Conservation (phyloP, 2,329 filamentous ascomycete species). For the Paraphaeosphaeria minitans region DNA sequence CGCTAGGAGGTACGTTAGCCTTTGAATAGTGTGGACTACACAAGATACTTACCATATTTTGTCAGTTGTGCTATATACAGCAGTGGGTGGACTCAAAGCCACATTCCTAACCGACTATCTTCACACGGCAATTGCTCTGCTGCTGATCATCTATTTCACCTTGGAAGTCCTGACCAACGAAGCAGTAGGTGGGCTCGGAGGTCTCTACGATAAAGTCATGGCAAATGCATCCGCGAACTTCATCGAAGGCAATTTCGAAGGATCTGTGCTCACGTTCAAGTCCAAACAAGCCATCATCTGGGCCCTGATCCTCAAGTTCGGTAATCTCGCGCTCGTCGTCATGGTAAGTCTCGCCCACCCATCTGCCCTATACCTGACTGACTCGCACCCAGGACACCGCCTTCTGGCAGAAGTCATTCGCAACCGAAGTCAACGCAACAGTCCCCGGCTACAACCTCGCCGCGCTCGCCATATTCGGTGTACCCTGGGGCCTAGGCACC, state of each 20-base stretch:
- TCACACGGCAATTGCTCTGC: constrained; percentile 61
- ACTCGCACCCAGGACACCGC: constrained; percentile 55
- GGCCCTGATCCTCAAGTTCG: constrained; percentile 52
- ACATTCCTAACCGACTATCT: constrained; percentile 59
- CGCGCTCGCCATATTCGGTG: constrained; percentile 59
- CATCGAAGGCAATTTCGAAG: constrained; percentile 58
- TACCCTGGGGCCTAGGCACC: constrained; percentile 60
- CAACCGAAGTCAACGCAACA: constrained; percentile 51
- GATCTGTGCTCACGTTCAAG: constrained; percentile 62
- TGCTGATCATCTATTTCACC: constrained; percentile 58
- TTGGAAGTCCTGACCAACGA: constrained; percentile 54
- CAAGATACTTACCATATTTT: neutral
- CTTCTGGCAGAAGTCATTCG: constrained; percentile 61
- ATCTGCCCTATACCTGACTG: neutral
- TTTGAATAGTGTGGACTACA: neutral
- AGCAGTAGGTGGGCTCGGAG: constrained; percentile 55
- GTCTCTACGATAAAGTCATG: constrained; percentile 58
- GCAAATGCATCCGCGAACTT: constrained; percentile 52
- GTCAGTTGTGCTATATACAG: constrained; percentile 36
- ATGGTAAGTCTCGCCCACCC: neutral
- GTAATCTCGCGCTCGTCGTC: constrained; percentile 52
- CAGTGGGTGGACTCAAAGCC: constrained; percentile 20
- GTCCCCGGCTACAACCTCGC: constrained; percentile 59
- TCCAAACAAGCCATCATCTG: constrained; percentile 59
- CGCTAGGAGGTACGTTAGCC: constrained; percentile 16